A percentile compares a stretch with the other conserved stretches of the same genome.
phyloP scores from a whole-genome alignment of 805 yeast species.

The Spathaspora sp. region DNA sequence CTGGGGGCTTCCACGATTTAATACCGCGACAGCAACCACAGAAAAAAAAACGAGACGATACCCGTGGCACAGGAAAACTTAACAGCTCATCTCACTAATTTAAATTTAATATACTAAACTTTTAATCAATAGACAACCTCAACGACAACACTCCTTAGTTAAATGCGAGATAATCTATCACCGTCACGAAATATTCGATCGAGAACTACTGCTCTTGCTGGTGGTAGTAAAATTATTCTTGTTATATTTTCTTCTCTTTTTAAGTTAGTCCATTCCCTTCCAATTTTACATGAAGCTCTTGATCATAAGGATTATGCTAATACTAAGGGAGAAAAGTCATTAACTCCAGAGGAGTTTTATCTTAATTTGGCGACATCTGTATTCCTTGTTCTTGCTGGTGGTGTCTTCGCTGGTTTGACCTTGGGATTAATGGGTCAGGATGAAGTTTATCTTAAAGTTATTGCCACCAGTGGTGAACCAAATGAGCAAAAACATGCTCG shows the following conservation, averaged over 20 bases:
- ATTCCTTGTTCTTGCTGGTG: constrained; percentile 68
- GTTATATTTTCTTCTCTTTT: constrained; percentile 29
- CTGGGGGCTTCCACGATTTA: neutral
- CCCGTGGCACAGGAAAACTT: neutral
- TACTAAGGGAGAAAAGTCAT: constrained; percentile 10
- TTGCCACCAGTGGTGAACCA: constrained; percentile 79
- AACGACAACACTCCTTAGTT: constrained; percentile 8
- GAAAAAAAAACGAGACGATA: neutral
- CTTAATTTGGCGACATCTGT: constrained; percentile 52
- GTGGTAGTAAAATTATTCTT: constrained; percentile 19
- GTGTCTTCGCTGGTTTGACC: constrained; percentile 93
- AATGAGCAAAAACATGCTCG: constrained; percentile 65
- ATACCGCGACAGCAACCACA: neutral
- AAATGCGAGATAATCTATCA: constrained; percentile 9
- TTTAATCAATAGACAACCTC: too few relatives aligned
- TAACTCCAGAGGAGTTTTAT: constrained; percentile 41
- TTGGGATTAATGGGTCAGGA: constrained; percentile 97
- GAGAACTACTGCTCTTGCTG: constrained; percentile 18
- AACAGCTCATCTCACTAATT: neutral
- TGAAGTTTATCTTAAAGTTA: constrained; percentile 88
- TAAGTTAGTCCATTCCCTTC: constrained; percentile 33
- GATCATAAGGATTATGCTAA: constrained; percentile 8
- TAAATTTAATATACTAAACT: too few relatives aligned
- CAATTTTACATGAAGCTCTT: constrained; percentile 15
- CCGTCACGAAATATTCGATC: constrained; percentile 29